Evolutionary conservation across 164 flowering plant species (phyloP).

Genomic region (Macadamia tetraphylla): DNA sequence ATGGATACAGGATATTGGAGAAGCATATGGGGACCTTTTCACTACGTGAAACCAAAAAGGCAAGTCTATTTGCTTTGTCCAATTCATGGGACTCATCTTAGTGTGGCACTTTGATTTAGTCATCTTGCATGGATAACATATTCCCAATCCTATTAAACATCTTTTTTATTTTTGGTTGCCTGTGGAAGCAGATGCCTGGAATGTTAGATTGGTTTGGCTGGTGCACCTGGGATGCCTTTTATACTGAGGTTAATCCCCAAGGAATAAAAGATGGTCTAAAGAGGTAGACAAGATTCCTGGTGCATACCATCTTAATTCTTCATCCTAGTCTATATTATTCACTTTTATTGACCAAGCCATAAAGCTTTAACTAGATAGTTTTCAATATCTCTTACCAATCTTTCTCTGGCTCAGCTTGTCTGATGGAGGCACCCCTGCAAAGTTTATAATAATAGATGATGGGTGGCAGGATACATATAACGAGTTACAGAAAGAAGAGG

Average conservation of each 20-base stretch:
- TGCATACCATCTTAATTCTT: background rate
- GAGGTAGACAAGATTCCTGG: conserved; percentile 25
- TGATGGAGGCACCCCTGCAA: conserved; percentile 59
- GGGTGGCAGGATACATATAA: conserved; percentile 64
- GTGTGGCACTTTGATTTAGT: background rate
- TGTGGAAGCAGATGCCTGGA: conserved; percentile 53
- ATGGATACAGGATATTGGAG: conserved; percentile 40
- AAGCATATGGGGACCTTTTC: conserved; percentile 45
- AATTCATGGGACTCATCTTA: no score
- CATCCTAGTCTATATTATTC: background rate
- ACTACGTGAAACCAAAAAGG: conserved; percentile 47
- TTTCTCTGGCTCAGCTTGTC: conserved; percentile 31
- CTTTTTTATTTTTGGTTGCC: conserved; percentile 3
- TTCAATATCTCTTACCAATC: background rate
- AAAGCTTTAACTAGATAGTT: background rate
- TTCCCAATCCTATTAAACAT: background rate
- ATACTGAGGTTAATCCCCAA: conserved; percentile 49
- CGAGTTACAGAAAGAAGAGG: conserved; percentile 57
- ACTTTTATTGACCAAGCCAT: background rate
- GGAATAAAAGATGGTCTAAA: conserved; percentile 58
- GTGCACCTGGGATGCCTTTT: conserved; percentile 91
- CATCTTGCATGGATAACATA: background rate
- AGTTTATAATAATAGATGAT: conserved; percentile 56
- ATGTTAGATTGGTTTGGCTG: conserved; percentile 74
- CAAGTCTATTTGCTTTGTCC: conserved; percentile 15